phyloP scores from a whole-genome alignment of 2,329 filamentous ascomycete genomes.

The Beauveria caledonica region DNA sequence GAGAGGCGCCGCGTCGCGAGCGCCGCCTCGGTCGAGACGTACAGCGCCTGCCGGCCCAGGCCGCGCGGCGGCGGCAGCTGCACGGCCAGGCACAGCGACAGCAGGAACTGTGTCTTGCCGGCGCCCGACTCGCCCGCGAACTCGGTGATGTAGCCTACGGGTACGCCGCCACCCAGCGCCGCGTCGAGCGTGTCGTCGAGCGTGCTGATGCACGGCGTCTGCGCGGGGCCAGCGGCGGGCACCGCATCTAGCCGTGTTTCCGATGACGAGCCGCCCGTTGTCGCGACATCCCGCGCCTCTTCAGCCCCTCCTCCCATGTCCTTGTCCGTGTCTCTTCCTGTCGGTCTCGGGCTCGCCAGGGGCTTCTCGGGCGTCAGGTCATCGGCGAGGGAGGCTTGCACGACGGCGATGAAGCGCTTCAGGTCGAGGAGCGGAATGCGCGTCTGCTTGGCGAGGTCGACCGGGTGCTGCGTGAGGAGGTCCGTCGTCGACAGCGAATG shows the following conservation, averaged over 20 bases:
- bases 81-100: constrained; percentile 73
- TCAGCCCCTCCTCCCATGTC: not conserved
- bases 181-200: constrained; percentile 66
- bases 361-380: constrained; percentile 36
- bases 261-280: not conserved
- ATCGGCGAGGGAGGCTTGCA: constrained; percentile 58
- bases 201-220: constrained; percentile 59
- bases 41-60: constrained; percentile 67
- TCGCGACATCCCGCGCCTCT: not conserved
- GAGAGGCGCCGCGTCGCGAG: constrained; percentile 73
- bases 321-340: not conserved
- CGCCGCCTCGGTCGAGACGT: constrained; percentile 87
- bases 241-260: not conserved
- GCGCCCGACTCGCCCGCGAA: constrained; percentile 88
- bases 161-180: constrained; percentile 68
- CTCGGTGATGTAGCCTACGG: constrained; percentile 75
- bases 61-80: constrained; percentile 72
- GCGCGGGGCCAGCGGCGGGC: not conserved
- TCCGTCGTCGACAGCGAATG: constrained; percentile 72
- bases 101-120: constrained; percentile 90
- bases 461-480: constrained; percentile 72
- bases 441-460: constrained; percentile 79
- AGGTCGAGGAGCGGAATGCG: constrained; percentile 74
- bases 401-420: constrained; percentile 59
- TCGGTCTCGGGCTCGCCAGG: not conserved